A percentile compares a stretch with the other conserved stretches of the same genome.
phyloP scores from a whole-genome alignment of 148 eudicot genomes.

The Suaeda aralocaspica region DNA sequence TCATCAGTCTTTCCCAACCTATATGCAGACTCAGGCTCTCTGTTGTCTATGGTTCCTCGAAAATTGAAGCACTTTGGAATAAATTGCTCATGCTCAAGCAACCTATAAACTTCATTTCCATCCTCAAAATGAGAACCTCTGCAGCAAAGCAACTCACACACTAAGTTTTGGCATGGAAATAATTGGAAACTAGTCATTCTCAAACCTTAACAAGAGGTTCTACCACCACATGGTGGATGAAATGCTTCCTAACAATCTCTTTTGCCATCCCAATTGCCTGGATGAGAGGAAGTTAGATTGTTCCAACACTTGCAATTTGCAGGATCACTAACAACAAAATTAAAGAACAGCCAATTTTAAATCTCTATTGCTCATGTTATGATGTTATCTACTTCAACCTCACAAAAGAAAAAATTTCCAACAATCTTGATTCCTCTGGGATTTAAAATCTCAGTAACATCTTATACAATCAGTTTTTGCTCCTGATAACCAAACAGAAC shows the following conservation, averaged over 20 bases:
- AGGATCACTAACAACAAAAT: background rate
- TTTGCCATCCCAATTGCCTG: constrained; percentile 88
- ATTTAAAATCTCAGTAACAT: too few relatives aligned
- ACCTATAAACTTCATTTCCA: constrained; percentile 62
- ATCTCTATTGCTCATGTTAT: too few relatives aligned
- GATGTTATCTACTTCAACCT: too few relatives aligned
- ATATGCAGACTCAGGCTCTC: constrained; percentile 57
- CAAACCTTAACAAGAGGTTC: constrained; percentile 56
- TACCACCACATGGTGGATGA: constrained; percentile 80
- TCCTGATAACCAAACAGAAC: too few relatives aligned
- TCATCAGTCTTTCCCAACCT: constrained; percentile 47
- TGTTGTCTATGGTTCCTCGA: constrained; percentile 61
- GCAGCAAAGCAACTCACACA: constrained; percentile 12
- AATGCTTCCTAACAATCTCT: constrained; percentile 67
- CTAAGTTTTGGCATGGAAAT: background rate
- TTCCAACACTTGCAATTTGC: background rate
- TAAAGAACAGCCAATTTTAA: too few relatives aligned
- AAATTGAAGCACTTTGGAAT: constrained; percentile 77
- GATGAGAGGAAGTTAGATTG: constrained; percentile 4
- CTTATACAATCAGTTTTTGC: too few relatives aligned
- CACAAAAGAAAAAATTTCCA: too few relatives aligned
- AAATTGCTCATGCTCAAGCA: constrained; percentile 86
- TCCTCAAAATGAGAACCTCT: constrained; percentile 76
- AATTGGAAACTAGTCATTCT: background rate
- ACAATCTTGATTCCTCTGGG: too few relatives aligned